Conservation (phyloP, 1,284 basidiomycete genomes). For the Heliocybe sulcata region DNA sequence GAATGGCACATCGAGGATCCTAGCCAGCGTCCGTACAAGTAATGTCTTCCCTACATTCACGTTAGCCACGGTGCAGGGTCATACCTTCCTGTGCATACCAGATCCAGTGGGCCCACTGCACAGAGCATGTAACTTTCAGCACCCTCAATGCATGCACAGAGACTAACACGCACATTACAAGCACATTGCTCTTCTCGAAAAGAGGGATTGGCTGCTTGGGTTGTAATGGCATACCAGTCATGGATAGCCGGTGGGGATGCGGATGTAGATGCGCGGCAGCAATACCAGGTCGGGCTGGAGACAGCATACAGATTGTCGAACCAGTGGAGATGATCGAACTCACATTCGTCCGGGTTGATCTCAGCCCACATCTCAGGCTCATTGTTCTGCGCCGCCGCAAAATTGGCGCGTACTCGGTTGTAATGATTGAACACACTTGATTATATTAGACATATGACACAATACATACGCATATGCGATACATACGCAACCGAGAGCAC, state of each 20-base stretch:
- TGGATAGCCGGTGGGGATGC: conserved; percentile 28
- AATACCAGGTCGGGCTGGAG: conserved; percentile 28
- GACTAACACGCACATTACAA: conserved; percentile 62
- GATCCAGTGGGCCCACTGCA: conserved; percentile 79
- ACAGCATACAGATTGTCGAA: background rate
- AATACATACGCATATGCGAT: background rate
- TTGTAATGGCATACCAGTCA: conserved; percentile 31
- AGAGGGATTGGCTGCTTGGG: conserved; percentile 39
- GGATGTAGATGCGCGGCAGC: conserved; percentile 53
- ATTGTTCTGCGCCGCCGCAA: conserved; percentile 40
- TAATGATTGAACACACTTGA: conserved; percentile 89
- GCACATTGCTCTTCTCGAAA: conserved; percentile 92
- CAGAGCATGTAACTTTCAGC: conserved; percentile 8
- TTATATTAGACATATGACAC: background rate
- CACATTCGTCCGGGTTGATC: background rate
- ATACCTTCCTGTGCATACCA: conserved; percentile 33
- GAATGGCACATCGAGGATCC: conserved; percentile 86
- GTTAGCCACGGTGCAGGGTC: background rate
- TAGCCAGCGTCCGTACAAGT: conserved; percentile 79
- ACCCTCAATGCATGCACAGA: conserved; percentile 5
- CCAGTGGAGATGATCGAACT: background rate
- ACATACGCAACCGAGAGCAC: conserved; percentile 64
- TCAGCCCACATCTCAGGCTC: conserved; percentile 24
- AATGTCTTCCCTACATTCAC: conserved; percentile 73
- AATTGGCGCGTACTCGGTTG: conserved; percentile 68